Percentiles rank a stretch among this genome's conserved stretches.
Evolutionary conservation across 352 stramenopile species (phyloP).

Genomic region (Globisporangium sylvaticum): DNA sequence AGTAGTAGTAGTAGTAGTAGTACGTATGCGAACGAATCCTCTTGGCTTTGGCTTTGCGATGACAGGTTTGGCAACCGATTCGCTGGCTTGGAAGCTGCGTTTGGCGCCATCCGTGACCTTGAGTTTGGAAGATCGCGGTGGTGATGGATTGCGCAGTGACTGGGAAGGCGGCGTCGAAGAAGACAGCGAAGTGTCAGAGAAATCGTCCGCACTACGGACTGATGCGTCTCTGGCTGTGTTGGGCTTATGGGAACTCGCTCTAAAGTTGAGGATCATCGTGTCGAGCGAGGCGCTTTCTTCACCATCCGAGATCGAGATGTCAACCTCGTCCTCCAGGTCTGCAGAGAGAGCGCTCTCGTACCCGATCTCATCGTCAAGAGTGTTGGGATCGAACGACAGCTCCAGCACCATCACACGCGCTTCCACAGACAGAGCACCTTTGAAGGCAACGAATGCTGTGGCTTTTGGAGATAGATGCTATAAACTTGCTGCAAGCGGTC

Average conservation of each 20-base stretch:
- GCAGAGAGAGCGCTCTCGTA: not conserved
- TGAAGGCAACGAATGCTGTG: not conserved
- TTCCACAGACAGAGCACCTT: not conserved
- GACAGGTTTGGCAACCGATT: not conserved
- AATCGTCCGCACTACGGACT: not conserved
- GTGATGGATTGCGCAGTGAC: not conserved
- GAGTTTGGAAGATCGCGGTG: conserved; percentile 1
- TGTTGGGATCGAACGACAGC: conserved; percentile 25
- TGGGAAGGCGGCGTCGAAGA: not conserved
- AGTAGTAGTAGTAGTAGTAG: not conserved
- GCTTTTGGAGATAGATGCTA: not conserved
- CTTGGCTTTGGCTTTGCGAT: not conserved
- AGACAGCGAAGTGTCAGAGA: too few species aligned
- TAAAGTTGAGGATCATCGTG: conserved; percentile 46
- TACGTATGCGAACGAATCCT: not conserved
- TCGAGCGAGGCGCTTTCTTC: conserved; percentile 34
- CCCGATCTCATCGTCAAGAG: conserved; percentile 4
- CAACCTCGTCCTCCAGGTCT: not conserved
- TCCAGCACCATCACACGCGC: conserved; percentile 12
- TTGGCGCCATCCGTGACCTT: not conserved
- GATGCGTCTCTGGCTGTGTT: not conserved
- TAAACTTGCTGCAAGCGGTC: not conserved
- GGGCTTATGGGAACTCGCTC: conserved; percentile 24
- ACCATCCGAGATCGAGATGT: not conserved
- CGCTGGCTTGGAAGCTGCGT: not conserved